Conservation (phyloP, 176 grass and related monocot species). For the Leersia perrieri region DNA sequence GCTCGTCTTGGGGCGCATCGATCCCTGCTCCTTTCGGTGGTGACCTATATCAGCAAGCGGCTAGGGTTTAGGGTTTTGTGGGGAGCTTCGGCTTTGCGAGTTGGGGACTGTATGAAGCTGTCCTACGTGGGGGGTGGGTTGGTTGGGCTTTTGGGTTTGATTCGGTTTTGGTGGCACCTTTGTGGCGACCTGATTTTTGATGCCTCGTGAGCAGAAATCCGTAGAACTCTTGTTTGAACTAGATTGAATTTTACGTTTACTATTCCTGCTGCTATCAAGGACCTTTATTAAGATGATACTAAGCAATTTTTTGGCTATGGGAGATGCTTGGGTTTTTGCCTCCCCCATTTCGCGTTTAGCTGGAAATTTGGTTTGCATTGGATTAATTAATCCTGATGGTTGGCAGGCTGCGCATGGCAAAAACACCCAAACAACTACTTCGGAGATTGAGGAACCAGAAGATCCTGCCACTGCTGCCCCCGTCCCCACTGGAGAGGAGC, state of each 20-base stretch:
- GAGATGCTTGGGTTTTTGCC: neutral
- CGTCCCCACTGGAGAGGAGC: slow-evolving; percentile 3
- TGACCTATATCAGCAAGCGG: neutral
- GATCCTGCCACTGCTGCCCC: neutral
- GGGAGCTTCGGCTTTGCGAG: neutral
- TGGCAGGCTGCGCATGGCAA: slow-evolving; percentile 51
- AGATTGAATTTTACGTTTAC: neutral
- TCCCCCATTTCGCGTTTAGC: neutral
- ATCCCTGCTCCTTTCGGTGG: neutral
- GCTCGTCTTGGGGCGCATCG: neutral
- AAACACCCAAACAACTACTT: slow-evolving; percentile 1
- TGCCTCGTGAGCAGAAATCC: neutral
- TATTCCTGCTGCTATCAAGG: neutral
- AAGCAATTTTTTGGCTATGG: neutral
- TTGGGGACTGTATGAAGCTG: neutral
- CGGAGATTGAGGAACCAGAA: slow-evolving; percentile 26
- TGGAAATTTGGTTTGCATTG: neutral
- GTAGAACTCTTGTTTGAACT: neutral
- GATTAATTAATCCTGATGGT: neutral
- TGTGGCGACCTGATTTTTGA: neutral
- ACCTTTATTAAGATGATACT: neutral
- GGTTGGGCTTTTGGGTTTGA: neutral
- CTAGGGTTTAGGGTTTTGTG: slow-evolving; percentile 34
- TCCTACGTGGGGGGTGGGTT: neutral
- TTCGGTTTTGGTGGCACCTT: neutral